Base-by-base conservation (phyloP, 1,284 basidiomycete genomes). In the Thelephora terrestris region DNA sequence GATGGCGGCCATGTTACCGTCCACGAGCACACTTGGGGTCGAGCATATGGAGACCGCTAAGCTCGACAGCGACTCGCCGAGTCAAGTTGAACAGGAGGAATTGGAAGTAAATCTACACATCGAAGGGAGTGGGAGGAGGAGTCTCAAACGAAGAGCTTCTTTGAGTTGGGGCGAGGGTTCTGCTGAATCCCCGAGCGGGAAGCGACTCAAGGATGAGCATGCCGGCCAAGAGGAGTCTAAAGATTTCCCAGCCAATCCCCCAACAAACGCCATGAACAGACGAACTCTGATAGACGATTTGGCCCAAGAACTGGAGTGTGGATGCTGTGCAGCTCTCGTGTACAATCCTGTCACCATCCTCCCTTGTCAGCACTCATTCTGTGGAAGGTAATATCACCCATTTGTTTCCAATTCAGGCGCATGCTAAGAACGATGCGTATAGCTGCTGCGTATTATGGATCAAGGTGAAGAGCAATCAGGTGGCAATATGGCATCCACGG, bases 291-390 rank as follows among this genome's bases (percentile, higher is more conserved):
- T 72, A 23, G 76, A 81, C 45, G 76, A 81, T 54, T 66, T 88
- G 47, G 76, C 73, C 32, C 72, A 83, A 59, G 86, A 89, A 60
- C 70, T 89, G 38, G 79, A 84, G 55, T 89, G 85, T 55, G 86
- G 82, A n/a, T 88, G 85, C 60, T 89, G 85, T 61, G 75, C 84
- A 27, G 85, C 77, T 49, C 70, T 89, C 39, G 78, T 85, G 49
- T 86, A 88, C 63, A 71, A 75, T 50, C 85, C 85, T 4, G 85
- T 89, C 7, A 67, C 86, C 25, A 84, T 89, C 44, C 70, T 73
- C 24, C 86, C 86, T 17, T 89, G 85, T 60, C 83, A 89, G 56
- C 86, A 87, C 69, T 87, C 84, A 71, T 90, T 86, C 61, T 90
- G 85, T 58, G 87, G 83, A 65, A 88, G 84, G 86, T 87, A 63